A percentile compares a stretch with the other conserved stretches of the same genome.
Evolutionary conservation across 345 rosid genomes (phyloP).

Genomic region (Citrus glauca): DNA sequence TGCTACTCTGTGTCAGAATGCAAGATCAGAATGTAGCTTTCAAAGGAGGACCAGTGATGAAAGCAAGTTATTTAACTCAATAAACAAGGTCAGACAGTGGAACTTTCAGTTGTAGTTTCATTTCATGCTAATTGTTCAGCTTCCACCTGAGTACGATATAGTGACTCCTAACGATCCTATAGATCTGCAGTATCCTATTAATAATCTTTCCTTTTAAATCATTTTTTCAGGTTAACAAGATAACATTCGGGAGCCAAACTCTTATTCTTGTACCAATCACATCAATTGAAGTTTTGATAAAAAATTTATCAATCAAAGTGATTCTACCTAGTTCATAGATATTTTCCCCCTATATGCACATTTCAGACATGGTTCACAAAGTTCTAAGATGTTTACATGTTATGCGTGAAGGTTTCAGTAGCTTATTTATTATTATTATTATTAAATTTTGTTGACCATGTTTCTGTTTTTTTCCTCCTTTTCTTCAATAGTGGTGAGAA

Average conservation of each 20-base stretch:
- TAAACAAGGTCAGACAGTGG: background rate
- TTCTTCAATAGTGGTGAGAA: constrained; percentile 31
- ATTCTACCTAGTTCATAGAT: background rate
- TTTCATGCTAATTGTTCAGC: background rate
- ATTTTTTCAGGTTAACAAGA: background rate
- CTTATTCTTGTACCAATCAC: background rate
- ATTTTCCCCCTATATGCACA: background rate
- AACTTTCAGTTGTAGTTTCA: background rate
- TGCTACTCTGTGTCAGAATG: background rate
- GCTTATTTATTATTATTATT: background rate
- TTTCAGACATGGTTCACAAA: background rate
- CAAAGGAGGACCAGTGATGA: background rate
- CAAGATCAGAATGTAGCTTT: background rate
- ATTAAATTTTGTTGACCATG: background rate
- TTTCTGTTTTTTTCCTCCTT: constrained; percentile 3
- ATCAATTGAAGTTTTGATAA: background rate
- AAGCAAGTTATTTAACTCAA: background rate
- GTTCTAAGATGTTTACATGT: background rate
- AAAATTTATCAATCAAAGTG: background rate
- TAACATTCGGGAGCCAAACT: background rate
- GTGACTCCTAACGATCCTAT: background rate
- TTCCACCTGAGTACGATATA: background rate
- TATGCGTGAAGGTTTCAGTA: background rate
- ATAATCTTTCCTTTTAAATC: background rate
- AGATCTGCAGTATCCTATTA: background rate